Base-by-base conservation (phyloP, 2,329 filamentous ascomycete genomes). In the Colletotrichum magnum region DNA sequence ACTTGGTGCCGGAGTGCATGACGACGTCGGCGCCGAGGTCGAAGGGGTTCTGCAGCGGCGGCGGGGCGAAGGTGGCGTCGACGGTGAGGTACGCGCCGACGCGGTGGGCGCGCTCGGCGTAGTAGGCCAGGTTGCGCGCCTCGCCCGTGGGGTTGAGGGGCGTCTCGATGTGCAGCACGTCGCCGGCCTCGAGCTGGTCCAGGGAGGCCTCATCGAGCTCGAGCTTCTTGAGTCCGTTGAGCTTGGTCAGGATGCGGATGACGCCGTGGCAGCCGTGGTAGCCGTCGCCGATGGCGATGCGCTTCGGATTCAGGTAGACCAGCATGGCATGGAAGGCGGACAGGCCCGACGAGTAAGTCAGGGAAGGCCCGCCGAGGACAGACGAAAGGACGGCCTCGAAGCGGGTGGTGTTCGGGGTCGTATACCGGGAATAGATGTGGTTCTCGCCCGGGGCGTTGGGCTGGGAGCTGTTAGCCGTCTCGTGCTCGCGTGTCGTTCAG, bases 181-280 rank as follows among this genome's bases (percentile, higher is more conserved):
- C 96, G 3, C 95, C 95, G 3, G 88, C 82, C 26, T 90, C 86
- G 3, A 98, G 85, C 41, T 90, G 87, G 48, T 89, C 87, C n/a
- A 81, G 73, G 69, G 76, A 78, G 18, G 64, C 68, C 15, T 73
- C 73, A 68, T 72, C 65, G 15, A 98, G 87, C 24, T 90, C 87
- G 2, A 98, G 85, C 73, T 92, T 87, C 77, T 91, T 81, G 28
- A 97, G 88, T 0, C 92, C 92, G 28, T 91, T 94, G 58, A 98
- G 88, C 72, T 94, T 93, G 68, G 87, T 81, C 73, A 97, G 86
- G 63, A 98, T 82, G 39, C 81, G 81, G 74, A 98, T 88, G 36
- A 97, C 93, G 70, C 93, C 94, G 79, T 97, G 94, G 81, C 94
- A 97, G 74, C 96, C 96, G 82, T 98, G 96, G 82, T 98, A 99